Evolutionary conservation across 2,329 filamentous ascomycete species (phyloP).

Genomic region (Alternaria consortialis): DNA sequence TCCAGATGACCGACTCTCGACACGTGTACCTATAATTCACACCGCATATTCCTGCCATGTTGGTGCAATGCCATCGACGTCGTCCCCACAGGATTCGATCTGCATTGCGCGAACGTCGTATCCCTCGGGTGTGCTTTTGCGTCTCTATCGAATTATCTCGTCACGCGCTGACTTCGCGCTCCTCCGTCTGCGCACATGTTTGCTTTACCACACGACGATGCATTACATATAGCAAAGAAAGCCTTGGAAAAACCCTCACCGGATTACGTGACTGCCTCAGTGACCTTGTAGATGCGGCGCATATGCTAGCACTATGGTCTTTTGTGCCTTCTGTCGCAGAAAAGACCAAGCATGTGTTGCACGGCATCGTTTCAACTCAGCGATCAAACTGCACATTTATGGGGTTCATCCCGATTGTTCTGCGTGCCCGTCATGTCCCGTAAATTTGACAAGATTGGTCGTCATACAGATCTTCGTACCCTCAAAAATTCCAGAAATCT

Average conservation of each 20-base stretch:
- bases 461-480: not conserved
- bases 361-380: slow-evolving; percentile 20
- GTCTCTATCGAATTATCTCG: not conserved
- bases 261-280: not conserved
- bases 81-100: slow-evolving; percentile 1
- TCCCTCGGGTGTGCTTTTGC: not conserved
- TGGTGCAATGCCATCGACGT: not conserved
- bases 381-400: slow-evolving; percentile 1
- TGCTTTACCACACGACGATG: slow-evolving; percentile 7
- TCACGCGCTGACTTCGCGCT: slow-evolving; percentile 9
- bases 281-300: not conserved
- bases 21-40: slow-evolving; percentile 32
- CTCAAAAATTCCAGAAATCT: slow-evolving; percentile 7
- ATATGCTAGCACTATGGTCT: not conserved
- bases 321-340: not conserved
- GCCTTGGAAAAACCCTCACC: not conserved
- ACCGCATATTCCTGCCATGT: slow-evolving; percentile 30
- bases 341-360: not conserved
- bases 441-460: not conserved
- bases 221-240: not conserved
- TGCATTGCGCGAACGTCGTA: slow-evolving; percentile 5
- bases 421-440: not conserved
- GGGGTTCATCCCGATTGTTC: not conserved
- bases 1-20: slow-evolving; percentile 26
- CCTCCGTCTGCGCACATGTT: slow-evolving; percentile 13